Evolutionary conservation across 768 basidiomycete species (phyloP).

Genomic region (Vararia minispora): DNA sequence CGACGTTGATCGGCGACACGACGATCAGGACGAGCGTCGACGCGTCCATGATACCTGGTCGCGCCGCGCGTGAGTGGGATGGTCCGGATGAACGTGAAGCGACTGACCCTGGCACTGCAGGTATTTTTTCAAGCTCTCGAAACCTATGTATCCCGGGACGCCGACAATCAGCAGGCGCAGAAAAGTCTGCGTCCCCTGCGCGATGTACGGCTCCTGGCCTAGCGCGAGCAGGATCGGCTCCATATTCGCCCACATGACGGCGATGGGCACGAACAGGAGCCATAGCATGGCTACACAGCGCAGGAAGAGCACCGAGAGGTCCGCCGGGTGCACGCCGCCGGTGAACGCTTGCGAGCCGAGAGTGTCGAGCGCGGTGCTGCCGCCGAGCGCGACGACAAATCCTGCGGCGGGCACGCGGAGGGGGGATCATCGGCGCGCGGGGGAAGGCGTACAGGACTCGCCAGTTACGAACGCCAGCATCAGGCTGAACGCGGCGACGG

Average conservation of each 20-base stretch:
- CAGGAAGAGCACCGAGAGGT: slow-evolving; percentile 63
- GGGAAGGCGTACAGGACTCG: slow-evolving; percentile 31
- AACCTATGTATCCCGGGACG: slow-evolving; percentile 64
- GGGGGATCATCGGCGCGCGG: slow-evolving; percentile 36
- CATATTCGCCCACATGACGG: slow-evolving; percentile 50
- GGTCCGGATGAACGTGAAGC: neutral
- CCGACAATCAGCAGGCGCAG: slow-evolving; percentile 53
- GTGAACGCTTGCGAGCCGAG: slow-evolving; percentile 72
- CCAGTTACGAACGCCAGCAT: slow-evolving; percentile 77
- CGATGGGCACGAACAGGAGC: slow-evolving; percentile 52
- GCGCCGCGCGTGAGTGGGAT: neutral
- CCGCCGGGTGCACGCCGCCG: slow-evolving; percentile 44
- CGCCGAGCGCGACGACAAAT: slow-evolving; percentile 68
- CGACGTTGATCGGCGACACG: slow-evolving; percentile 56
- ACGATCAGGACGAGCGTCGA: slow-evolving; percentile 54
- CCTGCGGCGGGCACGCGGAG: slow-evolving; percentile 29
- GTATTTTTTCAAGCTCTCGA: slow-evolving; percentile 72
- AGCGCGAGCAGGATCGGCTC: slow-evolving; percentile 51
- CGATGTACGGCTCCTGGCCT: slow-evolving; percentile 48
- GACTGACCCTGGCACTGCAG: slow-evolving; percentile 61
- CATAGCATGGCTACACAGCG: slow-evolving; percentile 57
- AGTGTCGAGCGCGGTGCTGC: slow-evolving; percentile 71
- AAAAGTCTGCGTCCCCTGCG: slow-evolving; percentile 51
- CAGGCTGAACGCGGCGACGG: slow-evolving; percentile 59
- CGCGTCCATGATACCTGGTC: slow-evolving; percentile 61